Evolutionary conservation across 2,329 filamentous ascomycete genomes (phyloP).

Genomic region (Myriosclerotinia scirpicola): DNA sequence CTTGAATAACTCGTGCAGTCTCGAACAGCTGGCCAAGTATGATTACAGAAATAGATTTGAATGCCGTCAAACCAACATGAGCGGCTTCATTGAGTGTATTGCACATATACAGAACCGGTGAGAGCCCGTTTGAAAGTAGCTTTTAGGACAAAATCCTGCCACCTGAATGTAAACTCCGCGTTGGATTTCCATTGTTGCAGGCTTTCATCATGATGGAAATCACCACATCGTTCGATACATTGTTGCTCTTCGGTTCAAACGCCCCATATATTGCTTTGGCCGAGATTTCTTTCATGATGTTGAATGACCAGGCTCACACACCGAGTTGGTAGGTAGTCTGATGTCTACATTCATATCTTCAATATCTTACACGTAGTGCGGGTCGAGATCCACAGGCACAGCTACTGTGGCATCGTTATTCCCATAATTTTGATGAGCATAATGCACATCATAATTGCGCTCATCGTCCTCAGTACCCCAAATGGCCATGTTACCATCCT

Average conservation of each 20-base stretch:
- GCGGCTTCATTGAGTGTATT: not conserved
- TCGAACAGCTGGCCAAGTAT: not conserved
- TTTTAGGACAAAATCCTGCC: not conserved
- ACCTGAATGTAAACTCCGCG: not conserved
- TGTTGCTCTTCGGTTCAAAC: not conserved
- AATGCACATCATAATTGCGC: not conserved
- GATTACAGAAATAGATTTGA: not conserved
- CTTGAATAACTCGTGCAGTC: not conserved
- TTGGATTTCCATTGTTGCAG: not conserved
- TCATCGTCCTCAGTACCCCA: constrained; percentile 1
- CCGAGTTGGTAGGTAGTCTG: not conserved
- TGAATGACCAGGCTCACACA: not conserved
- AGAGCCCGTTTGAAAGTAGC: not conserved
- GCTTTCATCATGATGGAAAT: not conserved
- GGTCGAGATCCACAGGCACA: not conserved
- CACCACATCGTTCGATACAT: not conserved
- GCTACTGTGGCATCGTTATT: not conserved
- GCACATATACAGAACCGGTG: not conserved
- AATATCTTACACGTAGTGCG: constrained; percentile 12
- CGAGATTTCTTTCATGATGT: not conserved
- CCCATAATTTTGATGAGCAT: not conserved
- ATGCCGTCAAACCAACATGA: not conserved
- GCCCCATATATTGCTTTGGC: not conserved
- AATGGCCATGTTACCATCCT: not conserved
- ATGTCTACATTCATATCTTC: constrained; percentile 5